phyloP scores from a whole-genome alignment of 257 asterid genomes.

The Nicotiana tabacum region DNA sequence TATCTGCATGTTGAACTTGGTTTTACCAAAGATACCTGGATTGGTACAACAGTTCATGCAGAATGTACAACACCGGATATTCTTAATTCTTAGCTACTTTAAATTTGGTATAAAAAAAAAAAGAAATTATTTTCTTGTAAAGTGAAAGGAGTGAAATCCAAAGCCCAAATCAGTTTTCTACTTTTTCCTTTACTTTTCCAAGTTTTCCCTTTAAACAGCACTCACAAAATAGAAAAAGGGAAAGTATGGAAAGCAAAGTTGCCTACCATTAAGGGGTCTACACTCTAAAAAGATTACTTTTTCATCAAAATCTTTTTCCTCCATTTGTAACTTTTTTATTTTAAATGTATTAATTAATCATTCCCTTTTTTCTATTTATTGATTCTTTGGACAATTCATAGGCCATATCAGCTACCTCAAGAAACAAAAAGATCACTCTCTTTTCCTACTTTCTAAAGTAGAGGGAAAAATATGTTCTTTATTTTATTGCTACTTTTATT shows the following conservation, averaged over 20 bases:
- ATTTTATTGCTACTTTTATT: background rate
- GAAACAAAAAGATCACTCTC: slow-evolving; percentile 11
- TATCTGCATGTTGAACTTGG: background rate
- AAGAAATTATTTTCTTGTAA: background rate
- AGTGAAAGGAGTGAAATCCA: slow-evolving; percentile 19
- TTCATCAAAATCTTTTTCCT: slow-evolving; percentile 20
- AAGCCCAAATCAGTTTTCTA: slow-evolving; percentile 35
- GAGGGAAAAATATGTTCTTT: background rate
- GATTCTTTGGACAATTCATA: background rate
- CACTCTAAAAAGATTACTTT: slow-evolving; percentile 28
- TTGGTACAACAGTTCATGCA: too few relatives aligned
- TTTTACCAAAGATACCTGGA: background rate
- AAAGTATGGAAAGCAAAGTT: slow-evolving; percentile 26
- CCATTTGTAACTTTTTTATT: slow-evolving; percentile 13
- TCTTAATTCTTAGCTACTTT: too few relatives aligned
- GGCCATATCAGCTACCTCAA: background rate
- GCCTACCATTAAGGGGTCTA: slow-evolving; percentile 51
- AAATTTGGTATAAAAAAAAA: background rate
- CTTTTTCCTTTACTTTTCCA: slow-evolving; percentile 24
- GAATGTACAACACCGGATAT: too few relatives aligned
- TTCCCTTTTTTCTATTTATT: background rate
- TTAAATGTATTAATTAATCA: background rate
- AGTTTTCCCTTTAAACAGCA: slow-evolving; percentile 32
- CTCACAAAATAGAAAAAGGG: slow-evolving; percentile 24
- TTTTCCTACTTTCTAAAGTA: slow-evolving; percentile 16